Base-by-base conservation (phyloP, 2,329 filamentous ascomycete genomes). In the Verticillium longisporum region DNA sequence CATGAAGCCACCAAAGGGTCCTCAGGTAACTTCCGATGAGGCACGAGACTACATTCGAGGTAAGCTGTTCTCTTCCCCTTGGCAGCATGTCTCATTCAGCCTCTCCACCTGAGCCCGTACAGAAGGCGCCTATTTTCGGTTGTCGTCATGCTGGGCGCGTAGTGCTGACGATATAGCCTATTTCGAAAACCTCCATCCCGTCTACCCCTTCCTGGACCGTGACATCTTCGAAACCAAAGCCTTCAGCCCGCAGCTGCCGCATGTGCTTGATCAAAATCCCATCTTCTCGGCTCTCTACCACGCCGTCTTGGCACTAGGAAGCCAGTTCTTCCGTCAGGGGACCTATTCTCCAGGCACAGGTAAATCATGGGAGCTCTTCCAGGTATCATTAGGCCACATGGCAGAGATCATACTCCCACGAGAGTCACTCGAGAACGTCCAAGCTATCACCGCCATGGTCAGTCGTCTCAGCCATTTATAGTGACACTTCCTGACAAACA, bases 181-280 rank as follows among this genome's bases (percentile, higher is more conserved):
- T 59, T 77, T 77, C 58, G 61, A 68, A 4, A 66, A 73, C 21
- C 57, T 75, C 1, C 74, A 77, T 60, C 72, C 72, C 4, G 59
- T 74, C 0, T 74, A 75, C 60, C 73, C 75, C 1, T 75, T 77
- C 59, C 66, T 77, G 4, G 69, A 74, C 56, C 63, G 65, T 45
- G 50, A 55, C 0, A 55, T 55, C 9, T 64, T 64, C 3, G 61
- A 63, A 7, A 32, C 36, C 7, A 63, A 62, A 3, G 63, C 61
- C 11, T 53, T 58, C 18, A 50, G 45, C 1, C 61, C 60, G 11
- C 55, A 57, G 3, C 50, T 59, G 3, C 55, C 55, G 6, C 26
- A 55, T 1, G 18, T 59, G 1, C 13, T 61, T 0, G 56, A 60
- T 0, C 57, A 50, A 1, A 63, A 65, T 57, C 33, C 64, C 66